Conservation (phyloP, 768 basidiomycete species). For the Pulveroboletus sp. region DNA sequence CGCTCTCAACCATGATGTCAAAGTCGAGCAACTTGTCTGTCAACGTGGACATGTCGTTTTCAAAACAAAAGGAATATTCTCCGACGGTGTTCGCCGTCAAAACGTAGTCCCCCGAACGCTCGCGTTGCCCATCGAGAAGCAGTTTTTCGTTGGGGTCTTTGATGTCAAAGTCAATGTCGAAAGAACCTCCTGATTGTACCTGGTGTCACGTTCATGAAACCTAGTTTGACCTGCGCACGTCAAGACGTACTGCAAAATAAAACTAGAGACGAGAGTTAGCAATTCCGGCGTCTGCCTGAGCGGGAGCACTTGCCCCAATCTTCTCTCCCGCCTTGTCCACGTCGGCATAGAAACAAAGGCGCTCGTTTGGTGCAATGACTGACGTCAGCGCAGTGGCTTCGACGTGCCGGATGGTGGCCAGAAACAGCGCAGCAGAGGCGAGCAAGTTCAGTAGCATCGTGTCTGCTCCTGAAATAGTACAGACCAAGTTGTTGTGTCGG, state of each 20-base stretch:
- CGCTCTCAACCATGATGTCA: constrained; percentile 98
- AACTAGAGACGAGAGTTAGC: constrained; percentile 50
- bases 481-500: constrained; percentile 12
- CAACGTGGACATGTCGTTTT: constrained; percentile 94
- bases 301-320: constrained; percentile 63
- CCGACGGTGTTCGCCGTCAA: constrained; percentile 90
- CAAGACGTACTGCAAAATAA: constrained; percentile 83
- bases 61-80: constrained; percentile 95
- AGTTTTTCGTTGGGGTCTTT: constrained; percentile 89
- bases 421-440: constrained; percentile 23
- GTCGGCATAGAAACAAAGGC: constrained; percentile 92
- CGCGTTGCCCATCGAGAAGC: constrained; percentile 81
- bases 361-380: constrained; percentile 71
- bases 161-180: constrained; percentile 93
- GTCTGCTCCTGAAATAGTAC: background rate
- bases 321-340: constrained; percentile 96
- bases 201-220: constrained; percentile 24
- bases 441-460: constrained; percentile 27
- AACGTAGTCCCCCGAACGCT: constrained; percentile 96
- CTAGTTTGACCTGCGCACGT: background rate
- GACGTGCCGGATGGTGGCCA: constrained; percentile 32
- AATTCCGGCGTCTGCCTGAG: background rate
- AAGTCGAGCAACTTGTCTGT: constrained; percentile 94
- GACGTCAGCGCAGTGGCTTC: constrained; percentile 76
- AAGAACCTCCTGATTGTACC: constrained; percentile 97